phyloP scores from a whole-genome alignment of 208 protist species.

The Leishmania martiniquensis region DNA sequence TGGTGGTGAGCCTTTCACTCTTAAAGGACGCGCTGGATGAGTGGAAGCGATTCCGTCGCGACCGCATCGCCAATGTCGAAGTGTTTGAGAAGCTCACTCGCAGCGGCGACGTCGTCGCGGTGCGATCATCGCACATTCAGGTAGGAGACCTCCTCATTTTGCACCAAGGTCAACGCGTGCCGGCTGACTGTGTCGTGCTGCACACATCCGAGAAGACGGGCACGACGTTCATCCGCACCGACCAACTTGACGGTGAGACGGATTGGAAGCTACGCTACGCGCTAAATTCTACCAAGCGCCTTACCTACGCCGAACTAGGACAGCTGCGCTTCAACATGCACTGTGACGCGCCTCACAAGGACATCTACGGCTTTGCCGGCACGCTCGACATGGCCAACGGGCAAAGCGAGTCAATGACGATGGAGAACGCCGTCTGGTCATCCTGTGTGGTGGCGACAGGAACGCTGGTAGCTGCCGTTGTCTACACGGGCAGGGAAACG shows the following conservation, averaged over 20 bases:
- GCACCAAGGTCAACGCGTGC: constrained; percentile 94
- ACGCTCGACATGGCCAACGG: constrained; percentile 58
- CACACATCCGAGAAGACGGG: constrained; percentile 95
- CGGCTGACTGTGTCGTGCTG: constrained; percentile 97
- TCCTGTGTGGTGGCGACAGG: constrained; percentile 97
- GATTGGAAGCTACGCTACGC: constrained; percentile 97
- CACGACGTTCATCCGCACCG: constrained; percentile 97
- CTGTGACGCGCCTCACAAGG: constrained; percentile 89
- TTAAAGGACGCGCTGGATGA: constrained; percentile 96
- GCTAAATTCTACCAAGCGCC: constrained; percentile 52
- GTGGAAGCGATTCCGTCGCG: constrained; percentile 90
- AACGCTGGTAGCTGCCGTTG: constrained; percentile 67
- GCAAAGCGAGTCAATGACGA: constrained; percentile 71
- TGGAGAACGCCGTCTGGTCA: constrained; percentile 98
- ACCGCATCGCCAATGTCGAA: constrained; percentile 83
- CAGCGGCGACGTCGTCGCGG: constrained; percentile 44
- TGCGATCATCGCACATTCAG: constrained; percentile 87
- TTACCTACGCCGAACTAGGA: constrained; percentile 37
- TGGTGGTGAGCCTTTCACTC: constrained; percentile 92
- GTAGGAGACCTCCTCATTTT: constrained; percentile 96
- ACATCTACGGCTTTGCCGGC: constrained; percentile 97
- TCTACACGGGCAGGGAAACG: constrained; percentile 97
- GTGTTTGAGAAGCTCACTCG: constrained; percentile 66
- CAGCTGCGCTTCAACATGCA: constrained; percentile 63
- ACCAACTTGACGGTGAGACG: constrained; percentile 99